Base-by-base conservation (phyloP, 805 yeast genomes). In the Limtongia smithiae region DNA sequence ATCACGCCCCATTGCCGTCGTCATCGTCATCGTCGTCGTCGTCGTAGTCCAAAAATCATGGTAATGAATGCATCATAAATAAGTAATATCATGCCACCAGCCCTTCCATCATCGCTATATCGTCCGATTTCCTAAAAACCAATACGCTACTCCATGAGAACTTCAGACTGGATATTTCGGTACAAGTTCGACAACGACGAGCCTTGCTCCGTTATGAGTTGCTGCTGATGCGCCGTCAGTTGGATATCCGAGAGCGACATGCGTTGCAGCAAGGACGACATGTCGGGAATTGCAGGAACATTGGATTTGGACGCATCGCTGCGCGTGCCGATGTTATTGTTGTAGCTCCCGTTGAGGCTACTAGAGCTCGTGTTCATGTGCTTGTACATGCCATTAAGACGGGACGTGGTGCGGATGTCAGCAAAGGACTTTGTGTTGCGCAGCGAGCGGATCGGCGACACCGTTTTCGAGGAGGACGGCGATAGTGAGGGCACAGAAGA, bases 351-450 rank as follows among this genome's bases (percentile, higher is more conserved):
- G 37, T 37, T 39, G 44, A 44, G 36, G 30, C 46, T 39, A 37
- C 41, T 39, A 24, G 50, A 50, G 36, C 50, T 47, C n/a, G 52
- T 38, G 27, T 51, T 51, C 17, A 41, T 47, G 20, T 43, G 51
- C n/a, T 51, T 28, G 17, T 51, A 51, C 35, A 47, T 39, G 4
- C 46, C 44, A 17, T 17, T 39, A 11, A 51, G 21, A 9, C 58
- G 52, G n/a, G 55, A 47, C 5, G 60, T 46, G 1, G 62, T 60
- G 15, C 69, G 56, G 36, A 66, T 60, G 36, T 66, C 69, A 15
- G 66, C 70, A 49, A 60, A 66, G 3, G 68, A 65, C 57, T 64
- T 63, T n/a, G 68, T 61, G 17, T 45, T 45, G 21, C 54, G 49
- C 22, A 50, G 38, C 9, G 53, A 24, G 20, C 46, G 44, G 36